Evolutionary conservation across 2,329 filamentous ascomycete genomes (phyloP).

Genomic region (Eurotiales sp.): DNA sequence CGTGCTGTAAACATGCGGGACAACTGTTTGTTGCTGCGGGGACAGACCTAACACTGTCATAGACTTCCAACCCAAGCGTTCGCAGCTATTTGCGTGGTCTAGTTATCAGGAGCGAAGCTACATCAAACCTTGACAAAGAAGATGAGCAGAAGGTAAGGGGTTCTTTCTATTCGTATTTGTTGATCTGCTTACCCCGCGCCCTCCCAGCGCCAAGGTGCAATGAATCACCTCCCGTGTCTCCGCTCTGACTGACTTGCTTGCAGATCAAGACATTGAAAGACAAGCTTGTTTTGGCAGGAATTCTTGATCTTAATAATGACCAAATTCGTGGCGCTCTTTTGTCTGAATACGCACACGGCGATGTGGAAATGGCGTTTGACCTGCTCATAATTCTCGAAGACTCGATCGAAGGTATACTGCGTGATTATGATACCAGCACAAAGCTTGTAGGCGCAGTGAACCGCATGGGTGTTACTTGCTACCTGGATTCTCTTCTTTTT

Average conservation of each 20-base stretch:
- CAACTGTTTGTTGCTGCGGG: background rate
- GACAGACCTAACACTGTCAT: background rate
- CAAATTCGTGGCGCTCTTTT: conserved; percentile 62
- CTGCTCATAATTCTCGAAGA: conserved; percentile 75
- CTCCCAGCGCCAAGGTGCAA: too few species aligned
- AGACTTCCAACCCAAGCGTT: conserved; percentile 7
- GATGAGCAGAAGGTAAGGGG: conserved; percentile 31
- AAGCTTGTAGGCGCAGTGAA: conserved; percentile 84
- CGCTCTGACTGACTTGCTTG: background rate
- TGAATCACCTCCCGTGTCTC: too few species aligned
- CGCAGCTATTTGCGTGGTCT: conserved; percentile 24
- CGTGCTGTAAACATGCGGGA: too few species aligned
- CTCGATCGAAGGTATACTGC: conserved; percentile 73
- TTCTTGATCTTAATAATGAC: conserved; percentile 54
- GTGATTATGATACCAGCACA: conserved; percentile 67
- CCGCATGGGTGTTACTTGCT: conserved; percentile 83
- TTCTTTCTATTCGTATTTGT: background rate
- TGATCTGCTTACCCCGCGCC: too few species aligned
- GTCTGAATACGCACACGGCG: conserved; percentile 62
- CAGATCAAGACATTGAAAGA: conserved; percentile 53
- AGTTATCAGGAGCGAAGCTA: conserved; percentile 25
- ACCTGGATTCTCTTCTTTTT: conserved; percentile 84
- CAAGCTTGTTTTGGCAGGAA: conserved; percentile 51
- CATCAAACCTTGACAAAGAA: conserved; percentile 23
- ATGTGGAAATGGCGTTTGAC: conserved; percentile 70